Evolutionary conservation across 1,139 yeast species (phyloP), one percentile per base, ranked within the genome.

Genomic region (Lipomyces yarrowii): DNA sequence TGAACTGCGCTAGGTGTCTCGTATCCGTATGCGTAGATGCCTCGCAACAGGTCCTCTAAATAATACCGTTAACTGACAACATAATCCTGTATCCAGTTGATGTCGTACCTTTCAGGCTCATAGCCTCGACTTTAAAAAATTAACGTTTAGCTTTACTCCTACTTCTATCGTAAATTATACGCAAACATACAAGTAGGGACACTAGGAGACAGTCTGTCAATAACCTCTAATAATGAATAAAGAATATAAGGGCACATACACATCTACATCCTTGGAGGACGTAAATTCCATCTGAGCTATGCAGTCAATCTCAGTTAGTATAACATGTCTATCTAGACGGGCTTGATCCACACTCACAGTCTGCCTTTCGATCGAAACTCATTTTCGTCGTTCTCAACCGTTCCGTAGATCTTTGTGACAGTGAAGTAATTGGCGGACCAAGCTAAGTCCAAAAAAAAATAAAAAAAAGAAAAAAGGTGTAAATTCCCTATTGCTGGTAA

Each of bases 1-100:
- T 94, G 99, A 83, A 94, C 94, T 73, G 98, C 96, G 73, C 97
- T 91, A 76, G 99, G 99, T 72, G 87, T 85, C 84, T 94, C 98
- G 84, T 91, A 94, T 86, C 99, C 99, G 85, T 91, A 91, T 82
- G 96, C 97, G 82, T 87, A 94, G 78, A 94, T 90, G 82, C 91
- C 84, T 72, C 82, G 78, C 65, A 81, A 74, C 57, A 81, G 78
- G 64, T 77, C 78, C 68, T 79, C 81, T 65, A 33, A 3, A 46
- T 6, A 13, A 33, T 8, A 23, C 2, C n/a, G 8, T 11, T 39
- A 18, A 23, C 4, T 5, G 13, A n/a, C 48, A 42, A n/a, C 2
- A 18, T 6, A n/a, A 11, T 42, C 48, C 48, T 18, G 11, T 42
- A n/a, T 4, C 21, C n/a, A n/a, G 21, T 15, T n/a, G 18, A 2